Conservation (phyloP, 169 alveolate genomes). For the Plasmodium sp. region DNA sequence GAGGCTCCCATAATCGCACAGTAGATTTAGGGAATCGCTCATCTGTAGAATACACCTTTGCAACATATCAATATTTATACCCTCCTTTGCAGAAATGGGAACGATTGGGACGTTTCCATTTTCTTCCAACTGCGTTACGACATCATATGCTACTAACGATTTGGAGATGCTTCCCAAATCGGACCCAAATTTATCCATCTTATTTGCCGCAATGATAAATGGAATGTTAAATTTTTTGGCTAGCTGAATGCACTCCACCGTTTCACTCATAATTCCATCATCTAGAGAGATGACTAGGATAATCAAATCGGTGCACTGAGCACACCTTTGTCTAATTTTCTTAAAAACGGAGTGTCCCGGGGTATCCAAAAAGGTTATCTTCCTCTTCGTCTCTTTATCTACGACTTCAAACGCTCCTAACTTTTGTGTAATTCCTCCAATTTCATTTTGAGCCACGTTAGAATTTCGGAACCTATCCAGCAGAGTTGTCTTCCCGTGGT, state of each 20-base stretch:
- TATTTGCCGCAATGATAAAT: conserved; percentile 92
- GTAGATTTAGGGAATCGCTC: conserved; percentile 82
- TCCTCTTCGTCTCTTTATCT: conserved; percentile 80
- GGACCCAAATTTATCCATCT: conserved; percentile 85
- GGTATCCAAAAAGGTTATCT: conserved; percentile 93
- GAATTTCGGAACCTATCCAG: conserved; percentile 86
- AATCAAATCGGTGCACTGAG: conserved; percentile 94
- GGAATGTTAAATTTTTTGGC: conserved; percentile 85
- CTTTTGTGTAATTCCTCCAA: conserved; percentile 95
- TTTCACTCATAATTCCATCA: conserved; percentile 96
- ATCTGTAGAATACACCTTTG: conserved; percentile 81
- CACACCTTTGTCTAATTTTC: conserved; percentile 94
- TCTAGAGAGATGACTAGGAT: conserved; percentile 95
- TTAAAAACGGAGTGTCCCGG: conserved; percentile 97
- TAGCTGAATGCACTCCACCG: conserved; percentile 91
- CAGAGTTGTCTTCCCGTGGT: conserved; percentile 97
- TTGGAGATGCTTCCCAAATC: conserved; percentile 73
- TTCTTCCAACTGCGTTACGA: conserved; percentile 79
- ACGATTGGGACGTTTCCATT: conserved; percentile 86
- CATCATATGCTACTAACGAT: conserved; percentile 79
- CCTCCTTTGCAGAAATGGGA: conserved; percentile 90
- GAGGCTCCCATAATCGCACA: conserved; percentile 75
- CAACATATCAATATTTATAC: conserved; percentile 85
- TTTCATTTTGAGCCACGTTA: conserved; percentile 87
- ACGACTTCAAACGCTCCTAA: conserved; percentile 94